These are phyloP conservation scores for Gnetum montanum DNA, from an alignment of 75 land plant species.

Conservation along the genomic window DNA sequence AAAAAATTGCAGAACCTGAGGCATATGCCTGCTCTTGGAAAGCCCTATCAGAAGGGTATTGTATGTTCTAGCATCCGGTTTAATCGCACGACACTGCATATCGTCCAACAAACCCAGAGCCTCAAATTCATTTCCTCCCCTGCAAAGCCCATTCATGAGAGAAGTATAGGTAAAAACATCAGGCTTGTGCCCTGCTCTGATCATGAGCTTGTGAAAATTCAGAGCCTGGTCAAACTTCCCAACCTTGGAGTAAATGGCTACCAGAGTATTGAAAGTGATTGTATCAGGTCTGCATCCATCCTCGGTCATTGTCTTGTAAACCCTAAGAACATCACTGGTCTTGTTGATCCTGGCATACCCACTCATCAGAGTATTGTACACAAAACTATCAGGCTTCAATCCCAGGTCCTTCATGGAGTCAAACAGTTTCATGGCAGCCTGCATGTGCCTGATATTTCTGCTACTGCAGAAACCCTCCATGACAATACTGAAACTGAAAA, in stretches of 20 bases:
- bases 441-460: slow-evolving; percentile 34
- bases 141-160: slow-evolving; percentile 58
- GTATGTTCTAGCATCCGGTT: slow-evolving; percentile 68
- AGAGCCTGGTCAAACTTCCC: slow-evolving; percentile 44
- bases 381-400: slow-evolving; percentile 52
- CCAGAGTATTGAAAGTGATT: slow-evolving; percentile 61
- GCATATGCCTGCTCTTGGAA: slow-evolving; percentile 43
- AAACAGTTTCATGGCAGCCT: slow-evolving; percentile 41
- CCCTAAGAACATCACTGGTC: slow-evolving; percentile 23
- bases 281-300: slow-evolving; percentile 49
- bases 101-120: slow-evolving; percentile 48
- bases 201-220: slow-evolving; percentile 36
- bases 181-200: slow-evolving; percentile 42
- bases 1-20: slow-evolving; percentile 42
- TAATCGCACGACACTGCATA: slow-evolving; percentile 51
- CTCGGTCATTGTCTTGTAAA: slow-evolving; percentile 54
- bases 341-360: slow-evolving; percentile 38
- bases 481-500: slow-evolving; percentile 50
- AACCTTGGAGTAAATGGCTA: slow-evolving; percentile 49
- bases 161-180: slow-evolving; percentile 55
- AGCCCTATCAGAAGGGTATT: slow-evolving; percentile 55
- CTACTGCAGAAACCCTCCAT: slow-evolving; percentile 45
- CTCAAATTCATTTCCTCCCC: slow-evolving; percentile 28
- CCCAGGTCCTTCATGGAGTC: slow-evolving; percentile 20
- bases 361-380: slow-evolving; percentile 63